These are phyloP conservation scores for Aspergillus proliferans DNA, from an alignment of 2,329 filamentous ascomycete genomes.

Conservation along the genomic window DNA sequence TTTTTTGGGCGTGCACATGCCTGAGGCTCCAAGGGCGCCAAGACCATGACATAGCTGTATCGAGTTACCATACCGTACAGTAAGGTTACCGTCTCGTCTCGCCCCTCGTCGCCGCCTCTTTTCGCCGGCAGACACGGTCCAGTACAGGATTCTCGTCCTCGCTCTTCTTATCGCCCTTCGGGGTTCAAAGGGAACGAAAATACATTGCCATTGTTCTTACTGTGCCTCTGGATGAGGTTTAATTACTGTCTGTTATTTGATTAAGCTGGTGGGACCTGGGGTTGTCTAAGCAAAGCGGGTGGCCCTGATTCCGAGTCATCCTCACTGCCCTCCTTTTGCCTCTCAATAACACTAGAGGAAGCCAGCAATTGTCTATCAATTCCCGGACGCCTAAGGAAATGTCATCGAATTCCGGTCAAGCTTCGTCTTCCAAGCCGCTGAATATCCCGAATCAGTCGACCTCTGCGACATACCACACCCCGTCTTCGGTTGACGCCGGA, in stretches of 20 bases:
- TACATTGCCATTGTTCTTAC: neutral
- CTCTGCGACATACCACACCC: conserved; percentile 23
- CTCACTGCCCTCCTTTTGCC: neutral
- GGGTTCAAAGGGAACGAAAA: conserved; percentile 3
- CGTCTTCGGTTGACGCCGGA: conserved; percentile 26
- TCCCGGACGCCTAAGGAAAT: conserved; percentile 22
- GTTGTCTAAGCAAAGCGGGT: neutral
- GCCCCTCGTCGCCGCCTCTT: conserved; percentile 9
- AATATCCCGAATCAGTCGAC: conserved; percentile 30
- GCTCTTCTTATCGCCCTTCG: conserved; percentile 11
- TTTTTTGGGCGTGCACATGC: conserved; percentile 23
- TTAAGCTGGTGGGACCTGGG: neutral
- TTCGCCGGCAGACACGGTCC: conserved; percentile 13
- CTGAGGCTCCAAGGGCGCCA: conserved; percentile 17
- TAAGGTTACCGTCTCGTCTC: conserved; percentile 6
- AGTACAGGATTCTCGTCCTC: conserved; percentile 13
- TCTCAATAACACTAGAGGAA: conserved; percentile 7
- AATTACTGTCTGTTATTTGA: neutral
- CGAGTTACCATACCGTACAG: neutral
- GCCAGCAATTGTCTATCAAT: neutral
- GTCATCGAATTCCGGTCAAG: conserved; percentile 36
- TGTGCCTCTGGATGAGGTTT: neutral
- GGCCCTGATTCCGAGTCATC: neutral
- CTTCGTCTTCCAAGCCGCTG: conserved; percentile 33
- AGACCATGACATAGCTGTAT: conserved; percentile 16